Base-by-base conservation (phyloP, 2,329 filamentous ascomycete genomes). In the Cyanodermella asteris region DNA sequence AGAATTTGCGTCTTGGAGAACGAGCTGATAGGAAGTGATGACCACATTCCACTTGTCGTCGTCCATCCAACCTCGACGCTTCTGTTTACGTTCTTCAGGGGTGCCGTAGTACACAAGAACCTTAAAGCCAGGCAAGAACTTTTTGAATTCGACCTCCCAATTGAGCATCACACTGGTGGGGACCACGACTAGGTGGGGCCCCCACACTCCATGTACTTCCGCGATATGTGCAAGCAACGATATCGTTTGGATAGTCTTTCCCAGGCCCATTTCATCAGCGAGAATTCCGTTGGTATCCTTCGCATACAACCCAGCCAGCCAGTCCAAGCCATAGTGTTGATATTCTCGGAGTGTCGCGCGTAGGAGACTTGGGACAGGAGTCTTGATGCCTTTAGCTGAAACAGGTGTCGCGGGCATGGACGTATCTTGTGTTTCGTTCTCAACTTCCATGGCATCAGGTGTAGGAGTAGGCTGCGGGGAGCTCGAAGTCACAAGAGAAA, bases 61-160 rank as follows among this genome's bases (percentile, higher is more conserved):
- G 28, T 87, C 78, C 38, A 73, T 80, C 87, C 87, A 97, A 2
- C 87, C 84, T 40, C 74, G 69, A 15, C 90, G 73, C 48, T 94
- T 94, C 36, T 72, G 62, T 44, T 78, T 82, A 22, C 87, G 72
- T 49, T 97, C 87, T 36, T 93, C 81, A 38, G 82, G 75, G 20
- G 73, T 78, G 21, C 90, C 87, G 44, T 94, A 97, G 51, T 97
- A 97, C 0, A 82, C 87, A 30, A 97, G 59, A 28, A 97, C 91
- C 45, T 93, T 94, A 59, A 97, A 97, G 1, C 87, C 84, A 3
- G 90, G 87, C 29, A 82, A 78, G 68, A 55, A 97, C 46, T 97
- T 97, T 44, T 94, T 94, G 61, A 97, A 97, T 49, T 97, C 87
- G 75, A 94, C 94, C 47, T 97, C 90, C 87, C 87, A 97, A 44